Evolutionary conservation across 2,329 filamentous ascomycete species (phyloP).

Genomic region (Chaetomium strumarium): DNA sequence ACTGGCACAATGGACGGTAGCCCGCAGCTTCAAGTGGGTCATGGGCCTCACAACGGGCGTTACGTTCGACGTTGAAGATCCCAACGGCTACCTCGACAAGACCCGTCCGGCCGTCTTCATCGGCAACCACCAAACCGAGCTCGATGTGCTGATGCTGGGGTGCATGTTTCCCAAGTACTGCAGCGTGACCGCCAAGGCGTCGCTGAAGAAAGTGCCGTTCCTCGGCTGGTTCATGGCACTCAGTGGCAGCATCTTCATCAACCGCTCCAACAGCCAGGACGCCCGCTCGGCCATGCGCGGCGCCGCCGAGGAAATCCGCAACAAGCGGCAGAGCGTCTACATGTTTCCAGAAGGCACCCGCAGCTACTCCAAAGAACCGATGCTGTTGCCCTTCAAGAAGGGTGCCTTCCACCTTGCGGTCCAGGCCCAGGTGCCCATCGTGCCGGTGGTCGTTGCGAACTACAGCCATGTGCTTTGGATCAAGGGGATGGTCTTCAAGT

Average conservation of each 20-base stretch:
- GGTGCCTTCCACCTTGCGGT: conserved; percentile 95
- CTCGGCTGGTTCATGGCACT: conserved; percentile 92
- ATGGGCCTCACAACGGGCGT: conserved; percentile 75
- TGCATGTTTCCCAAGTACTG: conserved; percentile 85
- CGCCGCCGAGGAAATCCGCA: conserved; percentile 73
- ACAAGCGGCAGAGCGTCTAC: conserved; percentile 68
- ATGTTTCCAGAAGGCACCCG: conserved; percentile 92
- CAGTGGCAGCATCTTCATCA: conserved; percentile 89
- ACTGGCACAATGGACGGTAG: conserved; percentile 80
- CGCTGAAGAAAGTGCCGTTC: conserved; percentile 71
- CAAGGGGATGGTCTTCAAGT: conserved; percentile 58
- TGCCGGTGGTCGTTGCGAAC: conserved; percentile 77
- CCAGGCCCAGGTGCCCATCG: conserved; percentile 86
- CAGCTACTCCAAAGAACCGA: conserved; percentile 77
- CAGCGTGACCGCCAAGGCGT: conserved; percentile 87
- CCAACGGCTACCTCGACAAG: conserved; percentile 54
- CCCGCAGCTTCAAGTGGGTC: conserved; percentile 68
- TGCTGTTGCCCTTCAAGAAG: conserved; percentile 94
- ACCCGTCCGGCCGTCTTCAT: conserved; percentile 82
- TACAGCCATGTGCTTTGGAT: conserved; percentile 68
- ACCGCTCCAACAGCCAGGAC: conserved; percentile 76
- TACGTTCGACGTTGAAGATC: conserved; percentile 67
- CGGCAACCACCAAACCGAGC: conserved; percentile 92
- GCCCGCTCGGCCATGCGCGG: conserved; percentile 80
- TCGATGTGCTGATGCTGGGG: conserved; percentile 90